phyloP scores from a whole-genome alignment of 164 flowering plant genomes.

The Vitis vinifera region DNA sequence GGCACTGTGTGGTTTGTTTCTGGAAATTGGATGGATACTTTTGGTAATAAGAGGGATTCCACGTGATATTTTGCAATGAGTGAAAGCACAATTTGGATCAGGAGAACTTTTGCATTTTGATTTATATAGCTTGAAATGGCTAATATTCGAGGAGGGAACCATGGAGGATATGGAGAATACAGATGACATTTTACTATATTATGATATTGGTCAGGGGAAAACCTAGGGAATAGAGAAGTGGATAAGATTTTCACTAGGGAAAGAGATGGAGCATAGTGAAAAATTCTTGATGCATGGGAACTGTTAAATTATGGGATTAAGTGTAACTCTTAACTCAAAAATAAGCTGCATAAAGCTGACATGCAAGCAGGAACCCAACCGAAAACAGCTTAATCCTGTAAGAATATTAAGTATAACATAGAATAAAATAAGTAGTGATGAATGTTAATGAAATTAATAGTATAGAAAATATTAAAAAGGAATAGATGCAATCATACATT shows the following conservation, averaged over 20 bases:
- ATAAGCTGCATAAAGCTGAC: no score
- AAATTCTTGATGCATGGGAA: neutral
- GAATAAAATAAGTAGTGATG: no score
- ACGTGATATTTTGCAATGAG: neutral
- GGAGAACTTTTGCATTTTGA: neutral
- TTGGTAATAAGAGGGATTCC: neutral
- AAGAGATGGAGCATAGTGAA: neutral
- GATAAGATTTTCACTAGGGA: neutral
- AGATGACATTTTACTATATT: constrained; percentile 14
- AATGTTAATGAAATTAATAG: no score
- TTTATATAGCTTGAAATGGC: neutral
- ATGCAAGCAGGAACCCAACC: no score
- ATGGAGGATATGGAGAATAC: constrained; percentile 13
- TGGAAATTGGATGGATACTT: neutral
- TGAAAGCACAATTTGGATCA: neutral
- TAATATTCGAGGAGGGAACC: constrained; percentile 9
- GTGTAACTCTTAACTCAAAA: no score
- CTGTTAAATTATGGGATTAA: no score
- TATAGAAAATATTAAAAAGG: no score
- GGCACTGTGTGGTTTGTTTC: neutral
- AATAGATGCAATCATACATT: no score
- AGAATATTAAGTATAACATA: no score
- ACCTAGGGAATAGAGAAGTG: no score
- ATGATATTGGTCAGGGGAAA: no score
- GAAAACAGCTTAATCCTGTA: no score